Conservation (phyloP, 129 eudicot genomes). For the Arctium minus region DNA sequence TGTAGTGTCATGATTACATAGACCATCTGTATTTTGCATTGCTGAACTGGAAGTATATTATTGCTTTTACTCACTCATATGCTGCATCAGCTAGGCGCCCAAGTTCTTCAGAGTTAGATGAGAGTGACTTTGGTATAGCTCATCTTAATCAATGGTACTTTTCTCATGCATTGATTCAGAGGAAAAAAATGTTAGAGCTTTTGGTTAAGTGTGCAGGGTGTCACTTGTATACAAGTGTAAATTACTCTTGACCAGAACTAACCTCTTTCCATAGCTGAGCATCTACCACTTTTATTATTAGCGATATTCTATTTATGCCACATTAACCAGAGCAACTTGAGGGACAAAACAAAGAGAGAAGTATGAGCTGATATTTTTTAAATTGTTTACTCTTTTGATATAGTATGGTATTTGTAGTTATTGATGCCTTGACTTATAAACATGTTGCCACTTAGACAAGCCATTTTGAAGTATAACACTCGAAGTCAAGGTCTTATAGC, state of each 20-base stretch:
- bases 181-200: not conserved
- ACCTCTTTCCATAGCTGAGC: not conserved
- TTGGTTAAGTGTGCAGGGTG: too few relatives aligned
- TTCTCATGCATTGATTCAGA: not conserved
- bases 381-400: not conserved
- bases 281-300: not conserved
- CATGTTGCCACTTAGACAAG: not conserved
- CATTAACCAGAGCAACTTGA: not conserved
- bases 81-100: not conserved
- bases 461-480: not conserved
- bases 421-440: not conserved
- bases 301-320: not conserved
- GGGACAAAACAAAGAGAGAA: not conserved
- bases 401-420: not conserved
- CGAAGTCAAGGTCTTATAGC: too few relatives aligned
- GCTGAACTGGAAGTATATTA: not conserved
- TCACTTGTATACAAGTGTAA: not conserved
- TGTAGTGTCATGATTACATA: slow-evolving; percentile 1
- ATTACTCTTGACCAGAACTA: not conserved
- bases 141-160: not conserved
- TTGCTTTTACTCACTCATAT: not conserved
- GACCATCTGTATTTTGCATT: not conserved
- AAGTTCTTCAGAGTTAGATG: not conserved
- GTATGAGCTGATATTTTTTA: not conserved
- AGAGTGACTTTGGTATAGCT: not conserved